Conservation (phyloP, 805 yeast genomes). For the Pichia paraexigua region DNA sequence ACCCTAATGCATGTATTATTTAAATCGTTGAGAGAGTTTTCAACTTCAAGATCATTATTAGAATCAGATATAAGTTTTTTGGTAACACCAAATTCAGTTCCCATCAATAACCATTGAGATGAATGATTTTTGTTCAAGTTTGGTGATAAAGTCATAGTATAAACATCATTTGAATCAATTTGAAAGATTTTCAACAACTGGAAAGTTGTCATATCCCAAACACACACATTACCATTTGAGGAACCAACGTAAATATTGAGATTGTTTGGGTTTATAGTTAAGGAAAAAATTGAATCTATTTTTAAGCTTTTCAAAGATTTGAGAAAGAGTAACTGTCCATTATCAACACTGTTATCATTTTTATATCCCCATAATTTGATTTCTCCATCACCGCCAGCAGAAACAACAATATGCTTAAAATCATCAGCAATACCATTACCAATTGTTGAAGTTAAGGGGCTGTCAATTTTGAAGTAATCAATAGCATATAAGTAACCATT, state of each 20-base stretch:
- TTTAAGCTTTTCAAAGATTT: conserved; percentile 46
- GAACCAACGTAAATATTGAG: conserved; percentile 80
- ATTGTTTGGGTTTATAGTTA: conserved; percentile 41
- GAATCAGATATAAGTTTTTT: conserved; percentile 7
- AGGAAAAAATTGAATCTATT: conserved; percentile 58
- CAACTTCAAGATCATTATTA: conserved; percentile 20
- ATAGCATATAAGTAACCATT: conserved; percentile 82
- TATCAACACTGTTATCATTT: conserved; percentile 3
- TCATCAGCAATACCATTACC: conserved; percentile 22
- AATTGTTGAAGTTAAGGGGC: conserved; percentile 16
- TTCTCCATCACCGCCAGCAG: conserved; percentile 89
- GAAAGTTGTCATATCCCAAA: conserved; percentile 80
- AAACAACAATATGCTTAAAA: conserved; percentile 36
- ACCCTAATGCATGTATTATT: conserved; percentile 4
- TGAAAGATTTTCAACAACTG: conserved; percentile 49
- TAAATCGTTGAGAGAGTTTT: conserved; percentile 28
- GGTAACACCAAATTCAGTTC: conserved; percentile 33
- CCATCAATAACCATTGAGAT: conserved; percentile 39
- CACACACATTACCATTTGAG: conserved; percentile 62
- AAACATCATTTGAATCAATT: conserved; percentile 42
- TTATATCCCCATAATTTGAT: conserved; percentile 69
- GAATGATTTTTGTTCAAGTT: conserved; percentile 24
- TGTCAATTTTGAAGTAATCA: conserved; percentile 26
- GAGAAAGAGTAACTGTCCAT: conserved; percentile 16
- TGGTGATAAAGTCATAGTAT: conserved; percentile 46